Evolutionary conservation across 192 early-diverging fungal genomes (phyloP), one percentile per base, ranked within the genome.

Genomic region (Backusella psychrophila): DNA sequence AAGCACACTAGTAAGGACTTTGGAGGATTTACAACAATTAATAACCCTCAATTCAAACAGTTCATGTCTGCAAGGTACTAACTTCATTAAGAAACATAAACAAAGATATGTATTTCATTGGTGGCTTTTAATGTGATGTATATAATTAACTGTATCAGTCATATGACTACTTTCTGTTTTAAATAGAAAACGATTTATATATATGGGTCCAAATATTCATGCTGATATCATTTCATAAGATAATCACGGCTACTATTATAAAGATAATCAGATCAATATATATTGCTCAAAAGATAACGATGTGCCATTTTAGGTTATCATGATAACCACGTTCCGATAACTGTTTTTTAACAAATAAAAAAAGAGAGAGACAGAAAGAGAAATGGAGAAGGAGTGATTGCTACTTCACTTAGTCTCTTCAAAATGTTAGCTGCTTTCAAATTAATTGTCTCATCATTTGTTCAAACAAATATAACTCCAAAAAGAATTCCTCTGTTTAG

Each of bases 261-360:
- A 63, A 63, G 56, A 63, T 63, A 63, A 29, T 63, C 56, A 63
- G 56, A 63, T 63, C 56, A 63, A 29, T 63, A 29, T 63, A 63
- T 63, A 63, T 63, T 63, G 11, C n/a, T 63, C 56, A 63, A 63
- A 3, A 63, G 56, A 63, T 63, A 63, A 29, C 21, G 23, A 63
- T 63, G 56, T 63, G 23, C 21, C 9, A 29, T 63, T 29, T 63
- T 63, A 26, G 56, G 56, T 29, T 63, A 63, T 63, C 56, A 63
- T 12, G 21, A 12, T 63, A 29, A 29, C 56, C 12, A 63, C 9
- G 56, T 29, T 49, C 56, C 56, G 23, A 63, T 12, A 63, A 29
- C 56, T 29, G 9, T 63, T 63, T 63, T 63, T 63, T 29, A 14
- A 33, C 33, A 33, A 33, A 33, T 33, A 33, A 33, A 63, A 63